Percentiles rank a stretch among this genome's conserved stretches.
phyloP scores from a whole-genome alignment of 805 yeast genomes.

The Starmerella apicola region DNA sequence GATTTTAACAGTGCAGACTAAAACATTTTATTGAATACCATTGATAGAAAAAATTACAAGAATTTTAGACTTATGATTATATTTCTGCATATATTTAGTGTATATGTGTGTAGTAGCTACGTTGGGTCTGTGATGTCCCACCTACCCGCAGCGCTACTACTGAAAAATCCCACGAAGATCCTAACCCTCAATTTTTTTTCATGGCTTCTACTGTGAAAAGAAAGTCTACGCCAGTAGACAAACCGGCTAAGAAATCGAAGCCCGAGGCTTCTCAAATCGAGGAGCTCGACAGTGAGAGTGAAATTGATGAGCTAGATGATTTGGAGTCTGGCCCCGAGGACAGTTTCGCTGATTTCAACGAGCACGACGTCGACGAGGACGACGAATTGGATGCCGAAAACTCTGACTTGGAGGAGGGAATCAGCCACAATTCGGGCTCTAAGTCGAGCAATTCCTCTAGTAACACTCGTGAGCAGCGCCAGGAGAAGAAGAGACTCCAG shows the following conservation, averaged over 20 bases:
- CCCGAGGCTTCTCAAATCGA: conserved; percentile 6
- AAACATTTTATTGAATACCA: no score
- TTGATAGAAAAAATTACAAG: no score
- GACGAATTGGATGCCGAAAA: conserved; percentile 11
- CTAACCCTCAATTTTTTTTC: background rate
- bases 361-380: conserved; percentile 6
- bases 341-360: conserved; percentile 18
- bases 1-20: no score
- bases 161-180: no score
- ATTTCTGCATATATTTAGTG: no score
- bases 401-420: conserved; percentile 11
- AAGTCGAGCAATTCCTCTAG: conserved; percentile 34
- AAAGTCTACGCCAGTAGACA: background rate
- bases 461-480: conserved; percentile 34
- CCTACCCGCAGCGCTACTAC: no score
- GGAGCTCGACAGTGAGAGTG: conserved; percentile 20
- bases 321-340: conserved; percentile 11
- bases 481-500: conserved; percentile 65
- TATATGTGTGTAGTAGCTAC: no score
- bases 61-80: no score
- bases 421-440: conserved; percentile 30
- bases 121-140: no score
- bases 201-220: conserved; percentile 8
- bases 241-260: conserved; percentile 23
- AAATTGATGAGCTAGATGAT: conserved; percentile 3